Conservation (phyloP, 2,329 filamentous ascomycete species). For the Diplodia sapinea region DNA sequence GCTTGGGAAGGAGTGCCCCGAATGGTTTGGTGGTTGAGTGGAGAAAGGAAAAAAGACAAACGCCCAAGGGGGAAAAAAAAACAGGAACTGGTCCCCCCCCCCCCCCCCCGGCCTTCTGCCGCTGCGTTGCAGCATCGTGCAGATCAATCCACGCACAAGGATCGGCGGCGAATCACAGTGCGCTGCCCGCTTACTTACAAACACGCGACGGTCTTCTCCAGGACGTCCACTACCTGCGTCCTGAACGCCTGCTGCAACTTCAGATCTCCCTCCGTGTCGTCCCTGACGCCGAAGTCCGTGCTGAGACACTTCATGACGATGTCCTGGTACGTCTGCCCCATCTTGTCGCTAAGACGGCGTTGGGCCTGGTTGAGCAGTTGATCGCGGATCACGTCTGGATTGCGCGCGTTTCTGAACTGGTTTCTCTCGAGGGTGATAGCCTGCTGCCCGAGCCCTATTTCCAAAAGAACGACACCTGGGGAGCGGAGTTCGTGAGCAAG, state of each 20-base stretch:
- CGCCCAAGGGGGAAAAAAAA: neutral
- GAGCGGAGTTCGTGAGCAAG: slow-evolving; percentile 16
- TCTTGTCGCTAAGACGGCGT: slow-evolving; percentile 22
- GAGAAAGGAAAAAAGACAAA: neutral
- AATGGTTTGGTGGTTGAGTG: too few relatives aligned
- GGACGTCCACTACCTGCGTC: neutral
- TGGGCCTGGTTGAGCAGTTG: slow-evolving; percentile 35
- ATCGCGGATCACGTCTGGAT: slow-evolving; percentile 30
- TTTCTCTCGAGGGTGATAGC: slow-evolving; percentile 32
- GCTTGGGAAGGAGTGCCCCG: too few relatives aligned
- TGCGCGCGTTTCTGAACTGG: slow-evolving; percentile 29
- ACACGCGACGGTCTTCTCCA: neutral
- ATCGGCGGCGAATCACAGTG: neutral
- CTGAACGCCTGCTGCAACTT: slow-evolving; percentile 38
- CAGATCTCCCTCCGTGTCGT: slow-evolving; percentile 35
- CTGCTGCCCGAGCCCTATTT: slow-evolving; percentile 42
- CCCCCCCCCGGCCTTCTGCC: too few relatives aligned
- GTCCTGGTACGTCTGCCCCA: slow-evolving; percentile 34
- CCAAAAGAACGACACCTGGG: slow-evolving; percentile 45
- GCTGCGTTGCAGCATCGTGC: neutral
- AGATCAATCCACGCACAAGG: neutral
- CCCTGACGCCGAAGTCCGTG: slow-evolving; percentile 32
- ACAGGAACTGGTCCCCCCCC: too few relatives aligned
- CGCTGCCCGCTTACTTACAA: neutral
- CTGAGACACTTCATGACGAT: slow-evolving; percentile 34